Conservation (phyloP, 1,284 basidiomycete genomes). For the Irpex sp. region DNA sequence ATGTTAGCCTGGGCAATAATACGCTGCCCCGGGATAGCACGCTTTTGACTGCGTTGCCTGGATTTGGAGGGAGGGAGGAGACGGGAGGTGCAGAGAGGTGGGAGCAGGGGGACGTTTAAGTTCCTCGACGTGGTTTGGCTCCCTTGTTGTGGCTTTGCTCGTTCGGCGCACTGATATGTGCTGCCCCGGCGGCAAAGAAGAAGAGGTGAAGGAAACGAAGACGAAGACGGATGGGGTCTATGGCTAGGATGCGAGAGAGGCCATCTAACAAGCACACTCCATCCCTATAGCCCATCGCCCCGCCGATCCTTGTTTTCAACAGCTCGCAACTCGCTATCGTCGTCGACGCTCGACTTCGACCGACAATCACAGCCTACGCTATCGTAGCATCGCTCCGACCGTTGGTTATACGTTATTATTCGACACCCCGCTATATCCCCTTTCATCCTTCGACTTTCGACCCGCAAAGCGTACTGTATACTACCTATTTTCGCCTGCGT, state of each 20-base stretch:
- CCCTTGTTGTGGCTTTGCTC: not conserved
- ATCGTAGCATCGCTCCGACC: not conserved
- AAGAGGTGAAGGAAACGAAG: not conserved
- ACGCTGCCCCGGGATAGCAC: constrained; percentile 45
- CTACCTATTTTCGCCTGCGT: not conserved
- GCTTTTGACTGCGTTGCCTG: constrained; percentile 45
- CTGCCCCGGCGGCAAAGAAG: not conserved
- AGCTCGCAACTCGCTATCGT: not conserved
- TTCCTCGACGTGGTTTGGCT: not conserved
- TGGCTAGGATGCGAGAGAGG: not conserved
- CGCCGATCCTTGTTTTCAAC: not conserved
- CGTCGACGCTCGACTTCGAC: not conserved
- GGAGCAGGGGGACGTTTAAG: constrained; percentile 1
- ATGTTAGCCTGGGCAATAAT: constrained; percentile 28
- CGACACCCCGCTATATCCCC: not conserved
- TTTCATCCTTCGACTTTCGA: not conserved
- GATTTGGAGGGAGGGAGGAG: constrained; percentile 13
- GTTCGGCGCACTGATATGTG: not conserved
- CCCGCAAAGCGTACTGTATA: not conserved
- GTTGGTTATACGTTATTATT: not conserved
- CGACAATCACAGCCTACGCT: not conserved
- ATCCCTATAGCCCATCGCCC: not conserved
- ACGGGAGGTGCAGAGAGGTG: not conserved
- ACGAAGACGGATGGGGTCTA: not conserved
- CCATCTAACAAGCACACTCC: too few relatives aligned